Evolutionary conservation across 2,329 filamentous ascomycete species (phyloP).

Genomic region (Tolypocladium amazonense): DNA sequence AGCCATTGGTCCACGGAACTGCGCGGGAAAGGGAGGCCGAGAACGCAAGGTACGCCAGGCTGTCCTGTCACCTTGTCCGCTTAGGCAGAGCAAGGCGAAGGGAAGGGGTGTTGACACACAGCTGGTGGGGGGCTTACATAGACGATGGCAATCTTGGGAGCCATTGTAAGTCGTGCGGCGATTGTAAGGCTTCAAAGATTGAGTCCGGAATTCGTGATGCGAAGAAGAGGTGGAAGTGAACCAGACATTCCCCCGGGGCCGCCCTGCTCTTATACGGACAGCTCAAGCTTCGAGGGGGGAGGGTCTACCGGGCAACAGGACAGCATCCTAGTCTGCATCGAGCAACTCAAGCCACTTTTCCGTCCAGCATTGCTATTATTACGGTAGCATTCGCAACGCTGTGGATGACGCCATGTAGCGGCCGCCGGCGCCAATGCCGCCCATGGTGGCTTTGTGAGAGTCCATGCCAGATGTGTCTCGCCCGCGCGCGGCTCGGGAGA

Average conservation of each 20-base stretch:
- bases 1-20: too few species aligned
- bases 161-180: conserved; percentile 45
- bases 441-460: background rate
- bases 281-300: background rate
- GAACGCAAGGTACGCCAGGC: background rate
- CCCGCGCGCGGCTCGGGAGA: background rate
- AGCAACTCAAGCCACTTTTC: background rate
- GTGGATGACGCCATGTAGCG: background rate
- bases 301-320: background rate
- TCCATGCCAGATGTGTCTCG: background rate
- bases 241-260: background rate
- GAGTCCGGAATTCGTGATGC: background rate
- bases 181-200: background rate
- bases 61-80: background rate
- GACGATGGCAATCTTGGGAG: conserved; percentile 85
- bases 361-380: background rate
- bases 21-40: background rate
- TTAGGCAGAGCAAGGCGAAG: background rate
- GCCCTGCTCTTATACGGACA: background rate
- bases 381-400: background rate
- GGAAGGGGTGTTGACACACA: background rate
- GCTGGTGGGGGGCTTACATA: conserved; percentile 48
- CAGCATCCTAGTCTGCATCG: background rate
- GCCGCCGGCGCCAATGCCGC: background rate
- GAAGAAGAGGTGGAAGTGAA: background rate